phyloP scores from a whole-genome alignment of 192 early-diverging fungal species.

The Coemansia sp. region DNA sequence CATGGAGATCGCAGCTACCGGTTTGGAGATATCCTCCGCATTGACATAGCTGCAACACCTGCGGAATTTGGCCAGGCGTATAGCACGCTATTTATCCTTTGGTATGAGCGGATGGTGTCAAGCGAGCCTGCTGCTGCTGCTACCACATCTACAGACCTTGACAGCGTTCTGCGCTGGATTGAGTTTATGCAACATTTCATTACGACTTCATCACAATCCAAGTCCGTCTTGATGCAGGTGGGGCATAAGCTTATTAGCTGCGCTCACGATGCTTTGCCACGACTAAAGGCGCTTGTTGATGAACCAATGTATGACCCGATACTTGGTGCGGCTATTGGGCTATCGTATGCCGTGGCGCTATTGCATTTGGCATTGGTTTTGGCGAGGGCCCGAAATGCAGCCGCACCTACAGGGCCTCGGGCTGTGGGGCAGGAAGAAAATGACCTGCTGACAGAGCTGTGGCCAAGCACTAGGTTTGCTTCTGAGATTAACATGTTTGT shows the following conservation, averaged over 20 bases:
- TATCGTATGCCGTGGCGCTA: slow-evolving; percentile 25
- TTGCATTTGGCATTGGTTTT: slow-evolving; percentile 31
- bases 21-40: slow-evolving; percentile 33
- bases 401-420: slow-evolving; percentile 13
- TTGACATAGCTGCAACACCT: slow-evolving; percentile 22
- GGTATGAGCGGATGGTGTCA: slow-evolving; percentile 12
- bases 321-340: slow-evolving; percentile 20
- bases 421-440: slow-evolving; percentile 38
- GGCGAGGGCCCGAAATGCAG: not conserved
- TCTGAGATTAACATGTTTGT: slow-evolving; percentile 32
- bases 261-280: slow-evolving; percentile 6
- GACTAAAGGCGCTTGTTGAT: slow-evolving; percentile 9
- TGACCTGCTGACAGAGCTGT: slow-evolving; percentile 13
- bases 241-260: slow-evolving; percentile 10
- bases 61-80: slow-evolving; percentile 42
- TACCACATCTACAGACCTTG: not conserved
- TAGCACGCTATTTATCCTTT: slow-evolving; percentile 35
- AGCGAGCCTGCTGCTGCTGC: not conserved
- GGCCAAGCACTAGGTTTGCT: slow-evolving; percentile 14
- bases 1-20: not conserved
- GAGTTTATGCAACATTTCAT: slow-evolving; percentile 36
- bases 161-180: slow-evolving; percentile 37
- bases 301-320: not conserved
- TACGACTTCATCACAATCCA: slow-evolving; percentile 1
- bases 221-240: slow-evolving; percentile 15